Conservation (phyloP, 176 grass and related monocot genomes). For the Carex littledalei region DNA sequence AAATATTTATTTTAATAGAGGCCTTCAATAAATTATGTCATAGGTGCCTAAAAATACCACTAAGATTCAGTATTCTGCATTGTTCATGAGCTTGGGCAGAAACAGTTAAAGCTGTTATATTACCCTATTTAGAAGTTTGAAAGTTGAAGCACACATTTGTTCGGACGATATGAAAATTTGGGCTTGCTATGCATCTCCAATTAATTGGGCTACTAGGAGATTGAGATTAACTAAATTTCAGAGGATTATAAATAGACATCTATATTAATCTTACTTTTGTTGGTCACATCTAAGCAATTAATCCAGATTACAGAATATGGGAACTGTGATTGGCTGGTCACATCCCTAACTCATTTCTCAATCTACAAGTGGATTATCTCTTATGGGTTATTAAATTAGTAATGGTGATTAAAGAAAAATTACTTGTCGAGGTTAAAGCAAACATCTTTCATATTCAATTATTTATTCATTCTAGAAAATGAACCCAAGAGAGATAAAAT, state of each 20-base stretch:
- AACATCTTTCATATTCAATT: background rate
- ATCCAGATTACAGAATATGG: background rate
- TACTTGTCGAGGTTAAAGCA: background rate
- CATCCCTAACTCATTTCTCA: no score
- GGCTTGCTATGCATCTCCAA: background rate
- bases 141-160: background rate
- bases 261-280: background rate
- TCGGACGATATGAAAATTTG: background rate
- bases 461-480: background rate
- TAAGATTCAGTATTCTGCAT: background rate
- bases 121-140: background rate
- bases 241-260: background rate
- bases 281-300: background rate
- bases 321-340: background rate
- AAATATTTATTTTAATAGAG: background rate
- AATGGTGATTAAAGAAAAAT: background rate
- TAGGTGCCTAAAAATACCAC: background rate
- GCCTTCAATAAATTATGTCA: background rate
- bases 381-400: background rate
- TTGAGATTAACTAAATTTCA: background rate
- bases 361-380: background rate
- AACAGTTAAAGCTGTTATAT: background rate
- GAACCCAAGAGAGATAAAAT: background rate
- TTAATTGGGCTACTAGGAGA: background rate
- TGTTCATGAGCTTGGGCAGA: background rate